A percentile compares a stretch with the other conserved stretches of the same genome.
Evolutionary conservation across 192 early-diverging fungal genomes (phyloP).

Genomic region (Thamnidium elegans): DNA sequence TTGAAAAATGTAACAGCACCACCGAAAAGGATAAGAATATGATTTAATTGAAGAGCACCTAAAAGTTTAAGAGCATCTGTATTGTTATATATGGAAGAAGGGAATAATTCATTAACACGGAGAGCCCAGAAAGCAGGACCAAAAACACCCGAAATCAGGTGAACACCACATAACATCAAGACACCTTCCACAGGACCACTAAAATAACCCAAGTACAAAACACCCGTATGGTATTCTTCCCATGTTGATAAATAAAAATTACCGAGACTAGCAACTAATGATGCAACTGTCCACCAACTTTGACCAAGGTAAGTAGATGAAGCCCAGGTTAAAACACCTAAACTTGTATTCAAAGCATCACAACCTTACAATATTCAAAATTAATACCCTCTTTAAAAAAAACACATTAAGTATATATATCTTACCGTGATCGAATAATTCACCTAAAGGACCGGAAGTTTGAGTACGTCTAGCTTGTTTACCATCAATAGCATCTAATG

Average conservation of each 20-base stretch:
- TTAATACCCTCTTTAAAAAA: background rate
- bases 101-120: conserved; percentile 14
- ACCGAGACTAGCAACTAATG: conserved; percentile 37
- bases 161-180: conserved; percentile 59
- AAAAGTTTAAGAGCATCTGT: conserved; percentile 30
- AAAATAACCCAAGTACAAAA: conserved; percentile 78
- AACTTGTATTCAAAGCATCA: conserved; percentile 57
- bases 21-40: conserved; percentile 52
- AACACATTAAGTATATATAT: background rate
- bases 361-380: conserved; percentile 37
- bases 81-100: conserved; percentile 1
- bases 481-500: conserved; percentile 92
- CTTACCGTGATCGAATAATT: conserved; percentile 93
- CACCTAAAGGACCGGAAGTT: conserved; percentile 84
- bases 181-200: conserved; percentile 93
- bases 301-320: conserved; percentile 67
- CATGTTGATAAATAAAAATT: conserved; percentile 88
- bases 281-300: conserved; percentile 64
- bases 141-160: conserved; percentile 56
- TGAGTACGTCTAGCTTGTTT: conserved; percentile 92
- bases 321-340: conserved; percentile 56
- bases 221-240: conserved; percentile 93
- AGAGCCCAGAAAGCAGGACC: conserved; percentile 29
- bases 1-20: conserved; percentile 48
- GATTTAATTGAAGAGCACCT: conserved; percentile 49